A percentile compares a stretch with the other conserved stretches of the same genome.
These are phyloP conservation scores for Coemansia asiatica DNA, from an alignment of 192 early-diverging fungal genomes.

Conservation along the genomic window DNA sequence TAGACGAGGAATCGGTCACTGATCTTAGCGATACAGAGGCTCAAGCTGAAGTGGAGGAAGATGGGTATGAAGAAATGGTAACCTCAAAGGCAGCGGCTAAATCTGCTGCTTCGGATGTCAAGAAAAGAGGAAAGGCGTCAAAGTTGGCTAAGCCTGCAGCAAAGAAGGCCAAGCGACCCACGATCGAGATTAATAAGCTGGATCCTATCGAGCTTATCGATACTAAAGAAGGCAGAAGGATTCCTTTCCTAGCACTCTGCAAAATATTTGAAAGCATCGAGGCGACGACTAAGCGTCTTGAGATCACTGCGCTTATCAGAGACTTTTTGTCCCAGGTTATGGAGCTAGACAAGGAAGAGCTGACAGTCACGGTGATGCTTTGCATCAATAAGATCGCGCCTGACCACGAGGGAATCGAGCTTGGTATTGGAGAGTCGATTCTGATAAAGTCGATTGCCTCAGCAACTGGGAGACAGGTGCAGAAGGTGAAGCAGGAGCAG, in stretches of 20 bases:
- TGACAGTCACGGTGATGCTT: constrained; percentile 74
- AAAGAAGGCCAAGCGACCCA: constrained; percentile 17
- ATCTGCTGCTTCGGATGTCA: neutral
- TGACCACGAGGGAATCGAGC: constrained; percentile 93
- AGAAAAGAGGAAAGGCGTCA: neutral
- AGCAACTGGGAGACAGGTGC: constrained; percentile 75
- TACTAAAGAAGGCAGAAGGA: constrained; percentile 38
- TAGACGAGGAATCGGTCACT: constrained; percentile 3
- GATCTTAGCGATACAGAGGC: constrained; percentile 10
- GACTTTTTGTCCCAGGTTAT: constrained; percentile 47
- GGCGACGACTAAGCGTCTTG: constrained; percentile 76
- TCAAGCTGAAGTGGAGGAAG: neutral
- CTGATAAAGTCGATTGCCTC: constrained; percentile 92
- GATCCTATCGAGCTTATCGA: constrained; percentile 25
- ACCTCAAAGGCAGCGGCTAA: neutral
- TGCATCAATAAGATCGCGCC: constrained; percentile 92
- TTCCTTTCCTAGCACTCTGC: constrained; percentile 84
- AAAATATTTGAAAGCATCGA: constrained; percentile 88
- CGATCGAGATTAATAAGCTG: constrained; percentile 8
- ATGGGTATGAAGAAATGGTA: neutral
- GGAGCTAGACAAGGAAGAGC: constrained; percentile 34
- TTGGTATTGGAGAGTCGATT: constrained; percentile 92
- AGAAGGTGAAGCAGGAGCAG: constrained; percentile 80
- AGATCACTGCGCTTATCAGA: constrained; percentile 38
- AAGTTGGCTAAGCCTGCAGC: constrained; percentile 11